phyloP scores from a whole-genome alignment of 768 basidiomycete species.

The Termitomyces sp. region DNA sequence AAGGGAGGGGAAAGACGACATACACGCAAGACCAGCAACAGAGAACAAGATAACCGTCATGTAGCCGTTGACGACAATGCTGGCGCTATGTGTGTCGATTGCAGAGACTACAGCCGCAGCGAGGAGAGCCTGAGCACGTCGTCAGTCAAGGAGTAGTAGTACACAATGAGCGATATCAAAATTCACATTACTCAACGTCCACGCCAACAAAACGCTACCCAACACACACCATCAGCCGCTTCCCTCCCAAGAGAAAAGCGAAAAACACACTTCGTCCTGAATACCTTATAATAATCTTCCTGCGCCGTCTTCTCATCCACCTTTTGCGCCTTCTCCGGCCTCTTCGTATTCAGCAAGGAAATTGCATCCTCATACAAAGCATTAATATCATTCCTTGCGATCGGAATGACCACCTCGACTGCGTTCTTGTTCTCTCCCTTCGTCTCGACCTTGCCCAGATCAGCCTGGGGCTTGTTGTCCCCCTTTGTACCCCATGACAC shows the following conservation, averaged over 20 bases:
- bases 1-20: constrained; percentile 31
- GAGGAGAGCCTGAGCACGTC: constrained; percentile 51
- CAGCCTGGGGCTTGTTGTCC: constrained; percentile 81
- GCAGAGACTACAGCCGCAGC: constrained; percentile 68
- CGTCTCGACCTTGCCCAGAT: constrained; percentile 62
- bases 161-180: no score
- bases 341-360: constrained; percentile 73
- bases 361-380: constrained; percentile 91
- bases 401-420: constrained; percentile 85
- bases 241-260: constrained; percentile 32
- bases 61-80: constrained; percentile 72
- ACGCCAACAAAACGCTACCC: constrained; percentile 59
- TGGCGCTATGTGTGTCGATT: constrained; percentile 52
- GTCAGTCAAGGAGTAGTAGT: no score
- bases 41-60: constrained; percentile 89
- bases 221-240: not conserved
- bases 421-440: constrained; percentile 55
- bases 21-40: constrained; percentile 84
- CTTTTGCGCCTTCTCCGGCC: constrained; percentile 68
- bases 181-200: constrained; percentile 83
- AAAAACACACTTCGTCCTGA: constrained; percentile 75
- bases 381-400: constrained; percentile 86
- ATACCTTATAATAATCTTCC: constrained; percentile 86
- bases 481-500: constrained; percentile 97
- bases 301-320: constrained; percentile 62